Conservation (phyloP, 805 yeast species). For the Pichia gijzeniarum region DNA sequence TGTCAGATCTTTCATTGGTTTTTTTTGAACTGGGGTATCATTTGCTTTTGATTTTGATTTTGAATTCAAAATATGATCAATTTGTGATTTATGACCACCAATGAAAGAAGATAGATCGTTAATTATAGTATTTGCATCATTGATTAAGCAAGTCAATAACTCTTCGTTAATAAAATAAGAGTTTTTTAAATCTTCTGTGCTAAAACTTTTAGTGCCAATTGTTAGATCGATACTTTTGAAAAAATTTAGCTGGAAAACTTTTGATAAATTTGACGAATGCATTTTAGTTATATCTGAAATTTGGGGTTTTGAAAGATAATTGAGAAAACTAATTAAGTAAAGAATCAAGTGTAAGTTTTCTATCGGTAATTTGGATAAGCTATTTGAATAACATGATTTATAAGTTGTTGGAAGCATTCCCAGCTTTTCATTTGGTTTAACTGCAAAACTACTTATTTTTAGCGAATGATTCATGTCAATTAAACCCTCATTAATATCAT, state of each 20-base stretch:
- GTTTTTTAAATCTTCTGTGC: slow-evolving; percentile 11
- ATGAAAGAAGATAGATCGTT: slow-evolving; percentile 4
- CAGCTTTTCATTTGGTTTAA: not conserved
- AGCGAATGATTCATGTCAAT: slow-evolving; percentile 6
- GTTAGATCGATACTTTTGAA: slow-evolving; percentile 29
- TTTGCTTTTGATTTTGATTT: not conserved
- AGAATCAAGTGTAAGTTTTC: slow-evolving; percentile 28
- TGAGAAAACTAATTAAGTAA: slow-evolving; percentile 26
- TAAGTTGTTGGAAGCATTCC: not conserved
- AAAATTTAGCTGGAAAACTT: slow-evolving; percentile 33
- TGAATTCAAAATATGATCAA: slow-evolving; percentile 3
- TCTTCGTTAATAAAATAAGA: slow-evolving; percentile 9
- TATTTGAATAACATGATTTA: slow-evolving; percentile 5
- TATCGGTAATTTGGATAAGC: slow-evolving; percentile 21
- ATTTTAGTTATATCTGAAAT: slow-evolving; percentile 29
- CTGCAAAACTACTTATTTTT: not conserved
- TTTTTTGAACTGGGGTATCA: too few species aligned
- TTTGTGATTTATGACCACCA: slow-evolving; percentile 1
- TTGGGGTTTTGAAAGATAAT: slow-evolving; percentile 19
- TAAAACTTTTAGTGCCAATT: slow-evolving; percentile 13
- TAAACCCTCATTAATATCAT: not conserved
- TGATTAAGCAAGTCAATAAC: slow-evolving; percentile 4
- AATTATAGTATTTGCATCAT: slow-evolving; percentile 2
- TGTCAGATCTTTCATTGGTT: not conserved
- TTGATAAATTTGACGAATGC: slow-evolving; percentile 32